Evolutionary conservation across 2,329 filamentous ascomycete genomes (phyloP).

Genomic region (Colletotrichum horii): DNA sequence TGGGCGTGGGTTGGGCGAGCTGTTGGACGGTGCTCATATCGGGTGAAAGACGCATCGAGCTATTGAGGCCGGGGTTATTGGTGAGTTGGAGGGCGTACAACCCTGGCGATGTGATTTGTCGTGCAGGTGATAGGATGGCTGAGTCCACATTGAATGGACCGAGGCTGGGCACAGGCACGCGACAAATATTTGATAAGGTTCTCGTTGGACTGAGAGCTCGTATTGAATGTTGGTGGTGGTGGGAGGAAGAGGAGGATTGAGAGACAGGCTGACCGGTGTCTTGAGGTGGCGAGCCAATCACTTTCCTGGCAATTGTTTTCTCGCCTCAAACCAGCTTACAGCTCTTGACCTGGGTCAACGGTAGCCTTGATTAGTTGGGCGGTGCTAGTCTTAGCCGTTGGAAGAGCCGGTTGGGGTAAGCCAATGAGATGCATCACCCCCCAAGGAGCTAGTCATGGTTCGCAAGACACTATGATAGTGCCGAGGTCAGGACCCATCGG

Average conservation of each 20-base stretch:
- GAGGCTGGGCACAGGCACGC: not conserved
- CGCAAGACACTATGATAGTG: not conserved
- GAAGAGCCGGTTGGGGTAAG: not conserved
- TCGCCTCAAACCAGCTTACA: not conserved
- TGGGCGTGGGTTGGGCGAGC: not conserved
- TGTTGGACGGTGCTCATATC: not conserved
- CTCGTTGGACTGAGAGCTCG: not conserved
- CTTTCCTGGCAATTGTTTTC: not conserved
- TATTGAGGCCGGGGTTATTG: not conserved
- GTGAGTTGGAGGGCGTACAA: not conserved
- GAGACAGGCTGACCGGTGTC: not conserved
- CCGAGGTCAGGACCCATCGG: not conserved
- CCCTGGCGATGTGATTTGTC: slow-evolving; percentile 9
- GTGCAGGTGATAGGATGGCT: not conserved
- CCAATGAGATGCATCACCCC: not conserved
- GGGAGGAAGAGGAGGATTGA: not conserved
- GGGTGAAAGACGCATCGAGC: not conserved
- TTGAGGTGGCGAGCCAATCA: not conserved
- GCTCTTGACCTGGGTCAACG: not conserved
- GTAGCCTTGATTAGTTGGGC: not conserved
- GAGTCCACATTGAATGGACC: not conserved
- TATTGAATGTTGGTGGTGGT: not conserved
- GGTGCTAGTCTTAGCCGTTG: not conserved
- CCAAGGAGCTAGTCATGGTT: not conserved
- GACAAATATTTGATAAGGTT: not conserved